Evolutionary conservation across 306 rosid genomes (phyloP), one percentile per base, ranked within the genome.

Genomic region (Hylodesmum podocarpum): DNA sequence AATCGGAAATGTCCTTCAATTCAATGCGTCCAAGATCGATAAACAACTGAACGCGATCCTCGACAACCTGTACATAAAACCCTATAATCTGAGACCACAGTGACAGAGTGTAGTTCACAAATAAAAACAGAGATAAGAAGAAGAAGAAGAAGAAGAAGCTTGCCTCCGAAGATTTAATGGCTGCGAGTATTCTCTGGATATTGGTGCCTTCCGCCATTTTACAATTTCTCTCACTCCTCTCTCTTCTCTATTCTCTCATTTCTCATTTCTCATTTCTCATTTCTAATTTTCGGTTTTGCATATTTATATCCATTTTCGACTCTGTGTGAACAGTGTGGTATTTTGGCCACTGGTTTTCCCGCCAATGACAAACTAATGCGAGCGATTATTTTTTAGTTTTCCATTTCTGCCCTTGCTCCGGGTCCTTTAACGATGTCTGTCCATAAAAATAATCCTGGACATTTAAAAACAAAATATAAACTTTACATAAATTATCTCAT

Each of bases 141-240:
- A 43, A 57, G 22, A 47, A 41, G 67, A 43, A 57, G 22, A 53
- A 57, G 51, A n/a, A 58, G 77, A 22, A 40, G 40, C 87, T 88
- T 88, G 85, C 97, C 86, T 92, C 97, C 6, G 97, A 90, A 63
- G 93, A 88, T 72, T 80, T 82, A 73, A 95, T 87, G 77, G 93
- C 89, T 28, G 85, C 87, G 21, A 89, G 64, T 7, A 90, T 63
- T 61, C 80, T 74, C 81, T 82, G 96, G 62, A 90, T 65, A 9
- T 87, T 80, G 66, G 36, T 64, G 83, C 78, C 82, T 78, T 83
- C 87, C 86, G 62, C 93, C 98, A 94, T 94, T 65, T 81, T 72
- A 33, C 33, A 33, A 54, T 66, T 13, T 59, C 4, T 31, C 43
- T 8, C 43, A 2, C 43, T 41, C 47, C 19, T 12, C 50, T 44